Percentiles rank a stretch among this genome's conserved stretches.
Evolutionary conservation across 1,139 yeast species (phyloP).

Genomic region (Waltiozyma sp.): DNA sequence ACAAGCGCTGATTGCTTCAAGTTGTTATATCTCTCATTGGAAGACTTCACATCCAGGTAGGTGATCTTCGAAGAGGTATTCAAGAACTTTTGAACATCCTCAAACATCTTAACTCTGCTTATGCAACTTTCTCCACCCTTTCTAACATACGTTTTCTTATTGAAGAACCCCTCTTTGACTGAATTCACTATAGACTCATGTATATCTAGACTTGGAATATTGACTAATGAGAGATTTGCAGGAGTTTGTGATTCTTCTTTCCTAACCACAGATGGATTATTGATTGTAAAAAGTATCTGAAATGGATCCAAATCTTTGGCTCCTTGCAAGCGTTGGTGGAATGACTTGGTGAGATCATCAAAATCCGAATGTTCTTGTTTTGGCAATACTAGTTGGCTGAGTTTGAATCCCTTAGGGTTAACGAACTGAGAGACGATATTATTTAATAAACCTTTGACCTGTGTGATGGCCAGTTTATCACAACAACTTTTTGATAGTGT

Average conservation of each 20-base stretch:
- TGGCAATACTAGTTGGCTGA: slow-evolving; percentile 48
- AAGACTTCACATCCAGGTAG: slow-evolving; percentile 18
- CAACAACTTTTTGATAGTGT: slow-evolving; percentile 79
- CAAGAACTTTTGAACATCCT: slow-evolving; percentile 10
- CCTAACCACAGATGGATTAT: slow-evolving; percentile 19
- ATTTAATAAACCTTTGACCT: slow-evolving; percentile 48
- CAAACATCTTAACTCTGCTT: slow-evolving; percentile 25
- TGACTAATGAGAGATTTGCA: slow-evolving; percentile 28
- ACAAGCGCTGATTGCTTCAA: slow-evolving; percentile 6
- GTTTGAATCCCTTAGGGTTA: slow-evolving; percentile 29
- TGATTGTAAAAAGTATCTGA: slow-evolving; percentile 7
- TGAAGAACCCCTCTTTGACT: slow-evolving; percentile 38
- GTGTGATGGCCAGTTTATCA: slow-evolving; percentile 65
- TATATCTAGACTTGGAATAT: slow-evolving; percentile 21
- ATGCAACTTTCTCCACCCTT: slow-evolving; percentile 34
- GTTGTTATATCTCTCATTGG: slow-evolving; percentile 10
- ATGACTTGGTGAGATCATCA: slow-evolving; percentile 42
- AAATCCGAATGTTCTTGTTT: slow-evolving; percentile 18
- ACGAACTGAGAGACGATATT: slow-evolving; percentile 35
- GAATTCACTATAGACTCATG: slow-evolving; percentile 42
- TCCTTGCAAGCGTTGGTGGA: slow-evolving; percentile 25
- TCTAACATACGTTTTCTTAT: slow-evolving; percentile 34
- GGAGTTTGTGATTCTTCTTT: slow-evolving; percentile 18
- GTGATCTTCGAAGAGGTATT: slow-evolving; percentile 14
- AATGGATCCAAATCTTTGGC: slow-evolving; percentile 1